Base-by-base conservation (phyloP, 306 rosid genomes). In the Quercus wislizeni region DNA sequence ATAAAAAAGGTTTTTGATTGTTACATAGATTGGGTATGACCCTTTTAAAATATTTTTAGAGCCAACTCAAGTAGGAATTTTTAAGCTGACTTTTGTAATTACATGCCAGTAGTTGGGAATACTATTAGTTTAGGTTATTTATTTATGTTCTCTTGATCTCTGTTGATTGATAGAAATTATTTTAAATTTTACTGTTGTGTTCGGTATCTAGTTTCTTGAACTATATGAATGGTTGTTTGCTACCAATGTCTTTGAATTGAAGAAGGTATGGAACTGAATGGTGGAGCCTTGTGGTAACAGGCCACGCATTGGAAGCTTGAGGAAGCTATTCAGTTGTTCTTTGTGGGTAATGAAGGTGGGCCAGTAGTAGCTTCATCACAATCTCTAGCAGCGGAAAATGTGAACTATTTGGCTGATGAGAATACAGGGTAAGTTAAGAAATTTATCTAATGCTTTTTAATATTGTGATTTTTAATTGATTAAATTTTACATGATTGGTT, bases 241-340 rank as follows among this genome's bases (percentile, higher is more conserved):
- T 46, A 46, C 15, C 52, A 46, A 46, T 46, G 52, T 46, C 52
- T 46, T 46, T 46, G 52, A 46, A 38, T 38, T 38, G 9, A 38
- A 38, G 43, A 6, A 38, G 2, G 5, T 3, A 67, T 67, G 72
- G 25, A 35, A 35, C 51, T 67, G 51, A 33, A 18, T 67, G 10
- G 52, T n/a, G 12, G 41, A 71, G 5, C 76, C 82, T 80, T 84
- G 30, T 61, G 15, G 74, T 72, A 69, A 80, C 75, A 95, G 99
- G 99, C 99, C 5, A 95, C 99, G 2, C 87, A 92, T 79, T 95
- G 99, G 99, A 88, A 85, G 70, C 97, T 95, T 15, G 99, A 95
- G 79, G 99, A 95, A 27, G 99, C 98, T 62, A 88, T 95, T 87
- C 99, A 95, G 91, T 83, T 95, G 65, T 95, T 89, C 69, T 84